These are phyloP conservation scores for Lachnellula occidentalis DNA, from an alignment of 2,329 filamentous ascomycete genomes.

Conservation along the genomic window DNA sequence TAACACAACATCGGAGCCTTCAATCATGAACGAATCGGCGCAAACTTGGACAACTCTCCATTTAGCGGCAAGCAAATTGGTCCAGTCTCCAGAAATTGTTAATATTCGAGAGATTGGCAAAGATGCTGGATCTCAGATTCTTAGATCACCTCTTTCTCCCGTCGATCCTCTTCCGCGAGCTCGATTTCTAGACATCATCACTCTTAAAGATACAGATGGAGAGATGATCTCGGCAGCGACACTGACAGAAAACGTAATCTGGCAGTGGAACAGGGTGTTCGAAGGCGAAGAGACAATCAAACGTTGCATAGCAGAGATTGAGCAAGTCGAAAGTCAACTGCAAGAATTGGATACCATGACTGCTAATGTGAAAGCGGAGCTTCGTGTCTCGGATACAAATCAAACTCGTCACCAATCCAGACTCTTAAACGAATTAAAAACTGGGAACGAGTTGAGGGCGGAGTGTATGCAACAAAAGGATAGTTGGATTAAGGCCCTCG, in stretches of 20 bases:
- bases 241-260: background rate
- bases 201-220: background rate
- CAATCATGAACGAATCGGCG: too few relatives aligned
- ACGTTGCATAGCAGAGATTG: background rate
- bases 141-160: background rate
- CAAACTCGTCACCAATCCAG: background rate
- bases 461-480: background rate
- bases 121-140: background rate
- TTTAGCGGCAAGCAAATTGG: too few relatives aligned
- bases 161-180: background rate
- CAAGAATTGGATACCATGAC: background rate
- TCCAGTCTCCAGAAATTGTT: too few relatives aligned
- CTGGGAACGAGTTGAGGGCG: background rate
- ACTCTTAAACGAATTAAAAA: background rate
- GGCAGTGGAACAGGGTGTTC: conserved; percentile 1
- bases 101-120: too few relatives aligned
- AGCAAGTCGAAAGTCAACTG: background rate
- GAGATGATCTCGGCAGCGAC: background rate
- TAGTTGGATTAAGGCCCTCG: background rate
- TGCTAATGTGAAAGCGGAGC: background rate
- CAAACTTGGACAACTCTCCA: too few relatives aligned
- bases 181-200: background rate
- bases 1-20: too few relatives aligned
- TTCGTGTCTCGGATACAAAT: background rate
- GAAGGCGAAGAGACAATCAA: background rate